These are phyloP conservation scores for Ensete ventricosum DNA, from an alignment of 176 grass and related monocot genomes.

Conservation along the genomic window DNA sequence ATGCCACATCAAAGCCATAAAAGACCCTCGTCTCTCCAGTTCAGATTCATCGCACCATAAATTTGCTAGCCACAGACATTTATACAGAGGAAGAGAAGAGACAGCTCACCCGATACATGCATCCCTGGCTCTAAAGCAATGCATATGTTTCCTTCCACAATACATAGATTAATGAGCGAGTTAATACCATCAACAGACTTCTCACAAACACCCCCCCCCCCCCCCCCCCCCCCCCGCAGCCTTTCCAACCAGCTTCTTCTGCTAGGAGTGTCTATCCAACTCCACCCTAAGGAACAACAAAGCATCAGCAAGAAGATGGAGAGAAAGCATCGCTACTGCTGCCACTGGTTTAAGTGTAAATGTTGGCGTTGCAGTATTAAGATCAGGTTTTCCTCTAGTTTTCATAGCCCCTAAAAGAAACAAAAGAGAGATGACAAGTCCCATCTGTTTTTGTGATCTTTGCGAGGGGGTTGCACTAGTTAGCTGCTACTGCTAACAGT, in stretches of 20 bases:
- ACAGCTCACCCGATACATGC: not conserved
- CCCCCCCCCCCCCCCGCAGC: too few species aligned
- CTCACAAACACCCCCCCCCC: too few species aligned
- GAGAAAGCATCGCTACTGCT: conserved; percentile 14
- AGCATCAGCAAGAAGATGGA: conserved; percentile 4
- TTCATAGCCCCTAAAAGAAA: conserved; percentile 21
- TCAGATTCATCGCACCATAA: not conserved
- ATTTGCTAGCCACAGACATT: not conserved
- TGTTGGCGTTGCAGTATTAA: too few species aligned
- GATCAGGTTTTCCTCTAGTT: too few species aligned
- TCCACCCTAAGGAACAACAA: conserved; percentile 10
- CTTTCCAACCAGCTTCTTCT: too few species aligned
- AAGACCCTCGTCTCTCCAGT: not conserved
- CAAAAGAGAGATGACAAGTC: not conserved
- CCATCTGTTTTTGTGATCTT: not conserved
- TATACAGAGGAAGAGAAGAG: not conserved
- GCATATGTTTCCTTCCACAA: not conserved
- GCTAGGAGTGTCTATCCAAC: not conserved
- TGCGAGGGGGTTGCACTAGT: not conserved
- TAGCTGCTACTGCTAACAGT: too few species aligned
- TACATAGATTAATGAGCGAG: conserved; percentile 3
- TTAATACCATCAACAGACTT: conserved; percentile 20
- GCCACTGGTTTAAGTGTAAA: not conserved
- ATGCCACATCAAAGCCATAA: conserved; percentile 6
- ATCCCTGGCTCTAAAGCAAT: too few species aligned